Evolutionary conservation across 192 early-diverging fungal species (phyloP).

Genomic region (Linderina pennispora): DNA sequence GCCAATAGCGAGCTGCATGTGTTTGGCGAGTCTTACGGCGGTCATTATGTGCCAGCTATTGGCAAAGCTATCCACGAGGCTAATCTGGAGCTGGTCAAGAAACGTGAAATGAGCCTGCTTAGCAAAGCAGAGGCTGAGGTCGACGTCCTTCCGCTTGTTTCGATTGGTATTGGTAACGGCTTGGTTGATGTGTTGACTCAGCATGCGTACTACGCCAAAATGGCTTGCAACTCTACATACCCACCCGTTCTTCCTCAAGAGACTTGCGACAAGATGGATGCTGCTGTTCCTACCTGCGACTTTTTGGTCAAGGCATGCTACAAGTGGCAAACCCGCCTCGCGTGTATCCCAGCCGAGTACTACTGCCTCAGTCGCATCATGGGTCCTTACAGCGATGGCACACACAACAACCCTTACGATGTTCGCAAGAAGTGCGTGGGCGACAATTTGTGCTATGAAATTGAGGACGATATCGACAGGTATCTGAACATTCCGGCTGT

Average conservation of each 20-base stretch:
- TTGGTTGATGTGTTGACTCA: constrained; percentile 77
- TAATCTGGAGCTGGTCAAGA: constrained; percentile 49
- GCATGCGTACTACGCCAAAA: constrained; percentile 68
- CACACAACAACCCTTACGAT: constrained; percentile 90
- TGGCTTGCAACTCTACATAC: constrained; percentile 61
- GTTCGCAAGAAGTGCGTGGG: constrained; percentile 77
- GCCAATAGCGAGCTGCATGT: constrained; percentile 68
- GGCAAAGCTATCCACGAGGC: constrained; percentile 61
- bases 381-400: constrained; percentile 67
- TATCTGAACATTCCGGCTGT: constrained; percentile 69
- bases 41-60: constrained; percentile 90
- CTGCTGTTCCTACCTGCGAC: constrained; percentile 60
- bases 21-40: constrained; percentile 78
- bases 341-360: constrained; percentile 66
- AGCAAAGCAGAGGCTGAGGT: constrained; percentile 1
- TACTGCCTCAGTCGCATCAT: constrained; percentile 75
- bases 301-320: constrained; percentile 67
- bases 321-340: constrained; percentile 54
- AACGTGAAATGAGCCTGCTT: not conserved
- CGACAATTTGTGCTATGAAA: constrained; percentile 69
- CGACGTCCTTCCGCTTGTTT: constrained; percentile 55
- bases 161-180: constrained; percentile 84
- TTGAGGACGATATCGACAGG: constrained; percentile 62
- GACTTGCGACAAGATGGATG: constrained; percentile 61
- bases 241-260: constrained; percentile 59